These are phyloP conservation scores for Colletotrichum tropicale DNA, from an alignment of 2,329 filamentous ascomycete genomes.

Conservation along the genomic window DNA sequence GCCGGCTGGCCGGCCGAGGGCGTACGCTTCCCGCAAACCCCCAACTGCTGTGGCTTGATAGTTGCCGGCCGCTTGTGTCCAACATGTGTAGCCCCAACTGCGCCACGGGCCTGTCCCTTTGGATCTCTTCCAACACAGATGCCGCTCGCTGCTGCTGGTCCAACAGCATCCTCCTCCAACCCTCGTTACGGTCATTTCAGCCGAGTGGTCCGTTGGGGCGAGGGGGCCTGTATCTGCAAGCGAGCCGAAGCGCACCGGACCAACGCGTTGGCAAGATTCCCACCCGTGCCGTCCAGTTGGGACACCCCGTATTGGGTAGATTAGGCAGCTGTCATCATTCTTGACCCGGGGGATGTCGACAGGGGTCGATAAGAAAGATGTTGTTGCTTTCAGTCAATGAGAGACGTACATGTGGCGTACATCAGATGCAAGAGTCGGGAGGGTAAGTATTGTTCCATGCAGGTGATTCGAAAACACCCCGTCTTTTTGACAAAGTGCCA, in stretches of 20 bases:
- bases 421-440: not conserved
- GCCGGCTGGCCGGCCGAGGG: not conserved
- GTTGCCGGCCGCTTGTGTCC: not conserved
- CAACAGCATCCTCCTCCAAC: not conserved
- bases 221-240: not conserved
- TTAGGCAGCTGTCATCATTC: not conserved
- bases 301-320: not conserved
- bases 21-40: not conserved
- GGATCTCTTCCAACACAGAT: not conserved
- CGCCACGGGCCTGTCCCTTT: not conserved
- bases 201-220: not conserved
- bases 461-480: not conserved
- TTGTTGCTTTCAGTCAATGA: not conserved
- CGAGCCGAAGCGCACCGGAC: not conserved
- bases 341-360: not conserved
- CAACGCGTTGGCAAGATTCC: not conserved
- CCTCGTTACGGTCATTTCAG: not conserved
- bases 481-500: not conserved
- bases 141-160: not conserved
- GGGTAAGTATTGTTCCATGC: not conserved
- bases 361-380: not conserved
- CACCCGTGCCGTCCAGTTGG: conserved; percentile 5
- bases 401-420: not conserved
- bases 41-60: not conserved
- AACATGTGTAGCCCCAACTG: not conserved